Conservation (phyloP, 169 alveolate species). For the Toxoplasma gondii region DNA sequence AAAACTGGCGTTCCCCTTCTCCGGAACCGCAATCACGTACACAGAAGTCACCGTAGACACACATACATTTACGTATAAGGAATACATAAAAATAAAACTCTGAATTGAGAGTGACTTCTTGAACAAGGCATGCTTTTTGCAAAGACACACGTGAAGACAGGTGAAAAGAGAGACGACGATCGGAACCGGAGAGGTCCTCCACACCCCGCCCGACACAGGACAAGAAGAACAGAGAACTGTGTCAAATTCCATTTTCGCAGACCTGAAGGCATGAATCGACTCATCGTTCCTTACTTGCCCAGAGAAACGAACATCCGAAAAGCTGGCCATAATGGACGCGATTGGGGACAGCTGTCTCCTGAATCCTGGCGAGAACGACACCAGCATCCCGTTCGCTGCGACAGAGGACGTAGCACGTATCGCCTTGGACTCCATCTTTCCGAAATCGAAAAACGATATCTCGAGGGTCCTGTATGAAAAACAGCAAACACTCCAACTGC, state of each 20-base stretch:
- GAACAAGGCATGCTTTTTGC: not conserved
- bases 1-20: not conserved
- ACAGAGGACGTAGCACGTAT: slow-evolving; percentile 23
- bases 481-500: not conserved
- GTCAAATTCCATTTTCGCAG: too few species aligned
- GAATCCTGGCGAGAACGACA: not conserved
- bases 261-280: not conserved
- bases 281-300: slow-evolving; percentile 19
- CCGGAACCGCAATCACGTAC: not conserved
- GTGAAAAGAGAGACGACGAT: not conserved
- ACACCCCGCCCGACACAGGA: not conserved
- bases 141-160: not conserved
- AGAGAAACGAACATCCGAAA: slow-evolving; percentile 46
- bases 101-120: not conserved
- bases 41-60: not conserved
- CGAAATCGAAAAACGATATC: slow-evolving; percentile 30
- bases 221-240: not conserved
- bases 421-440: slow-evolving; percentile 23
- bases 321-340: slow-evolving; percentile 14
- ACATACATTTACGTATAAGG: not conserved
- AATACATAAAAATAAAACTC: not conserved
- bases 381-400: slow-evolving; percentile 18
- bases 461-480: not conserved
- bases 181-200: not conserved
- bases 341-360: slow-evolving; percentile 31